A percentile compares a stretch with the other conserved stretches of the same genome.
phyloP scores from a whole-genome alignment of 257 asterid species.

The Solanum bukasovii region DNA sequence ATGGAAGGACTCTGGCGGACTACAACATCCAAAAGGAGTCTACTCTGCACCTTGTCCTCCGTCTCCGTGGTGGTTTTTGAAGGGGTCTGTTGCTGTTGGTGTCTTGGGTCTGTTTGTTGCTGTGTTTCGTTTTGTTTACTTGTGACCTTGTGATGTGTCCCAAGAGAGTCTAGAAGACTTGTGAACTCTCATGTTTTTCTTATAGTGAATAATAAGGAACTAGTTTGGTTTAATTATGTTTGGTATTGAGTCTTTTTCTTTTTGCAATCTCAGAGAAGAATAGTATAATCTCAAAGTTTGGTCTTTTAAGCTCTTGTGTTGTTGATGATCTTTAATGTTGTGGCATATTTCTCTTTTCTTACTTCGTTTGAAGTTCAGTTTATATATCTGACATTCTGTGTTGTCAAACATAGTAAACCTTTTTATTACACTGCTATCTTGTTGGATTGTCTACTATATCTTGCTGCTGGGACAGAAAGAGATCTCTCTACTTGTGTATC shows the following conservation, averaged over 20 bases:
- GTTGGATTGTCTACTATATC: neutral
- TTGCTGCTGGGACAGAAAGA: neutral
- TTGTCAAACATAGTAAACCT: neutral
- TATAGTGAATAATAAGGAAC: neutral
- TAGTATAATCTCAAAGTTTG: neutral
- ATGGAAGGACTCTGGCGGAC: neutral
- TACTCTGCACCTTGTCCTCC: neutral
- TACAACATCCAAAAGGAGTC: neutral
- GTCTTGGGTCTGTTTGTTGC: neutral
- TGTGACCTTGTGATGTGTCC: neutral
- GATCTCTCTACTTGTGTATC: neutral
- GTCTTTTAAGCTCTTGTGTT: neutral
- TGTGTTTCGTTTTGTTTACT: neutral
- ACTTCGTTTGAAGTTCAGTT: neutral
- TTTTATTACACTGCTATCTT: neutral
- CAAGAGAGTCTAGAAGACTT: neutral
- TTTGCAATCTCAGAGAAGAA: neutral
- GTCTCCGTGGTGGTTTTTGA: neutral
- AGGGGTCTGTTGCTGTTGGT: neutral
- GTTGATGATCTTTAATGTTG: neutral
- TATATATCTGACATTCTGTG: neutral
- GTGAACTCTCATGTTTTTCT: neutral
- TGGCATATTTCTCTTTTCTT: neutral
- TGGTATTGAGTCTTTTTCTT: neutral
- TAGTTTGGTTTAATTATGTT: neutral